A percentile compares a stretch with the other conserved stretches of the same genome.
Evolutionary conservation across 768 basidiomycete species (phyloP).

Genomic region (Botryobasidium botryosum): DNA sequence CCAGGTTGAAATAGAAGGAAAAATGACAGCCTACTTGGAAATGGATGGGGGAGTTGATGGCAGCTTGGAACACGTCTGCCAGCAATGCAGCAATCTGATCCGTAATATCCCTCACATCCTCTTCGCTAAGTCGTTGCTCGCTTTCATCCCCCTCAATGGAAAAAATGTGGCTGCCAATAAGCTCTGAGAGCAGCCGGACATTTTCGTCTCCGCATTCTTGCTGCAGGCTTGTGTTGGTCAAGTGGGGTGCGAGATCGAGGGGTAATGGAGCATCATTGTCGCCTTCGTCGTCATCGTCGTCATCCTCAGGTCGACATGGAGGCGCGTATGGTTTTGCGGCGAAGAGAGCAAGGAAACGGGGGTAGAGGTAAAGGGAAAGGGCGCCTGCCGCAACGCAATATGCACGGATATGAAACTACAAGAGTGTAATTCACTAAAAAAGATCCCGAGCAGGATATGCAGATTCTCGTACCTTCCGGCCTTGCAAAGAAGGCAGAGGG

Average conservation of each 20-base stretch:
- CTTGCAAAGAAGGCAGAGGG: not conserved
- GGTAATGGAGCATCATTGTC: slow-evolving; percentile 13
- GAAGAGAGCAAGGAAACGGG: slow-evolving; percentile 76
- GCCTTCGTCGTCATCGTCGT: slow-evolving; percentile 15
- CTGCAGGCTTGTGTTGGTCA: slow-evolving; percentile 89
- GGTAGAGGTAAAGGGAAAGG: slow-evolving; percentile 63
- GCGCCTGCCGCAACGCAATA: slow-evolving; percentile 71
- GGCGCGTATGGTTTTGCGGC: slow-evolving; percentile 49
- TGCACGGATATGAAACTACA: slow-evolving; percentile 82
- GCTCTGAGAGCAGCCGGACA: slow-evolving; percentile 67
- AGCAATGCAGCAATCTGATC: slow-evolving; percentile 47
- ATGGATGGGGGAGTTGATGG: slow-evolving; percentile 60
- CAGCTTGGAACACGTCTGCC: slow-evolving; percentile 74
- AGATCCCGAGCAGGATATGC: not conserved
- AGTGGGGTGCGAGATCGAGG: slow-evolving; percentile 50
- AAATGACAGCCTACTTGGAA: slow-evolving; percentile 45
- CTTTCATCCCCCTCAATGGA: slow-evolving; percentile 13
- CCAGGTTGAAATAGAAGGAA: not conserved
- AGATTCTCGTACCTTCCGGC: slow-evolving; percentile 14
- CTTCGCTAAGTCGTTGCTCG: slow-evolving; percentile 17
- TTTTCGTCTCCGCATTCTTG: slow-evolving; percentile 34
- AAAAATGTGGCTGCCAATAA: slow-evolving; percentile 46
- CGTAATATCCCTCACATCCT: slow-evolving; percentile 35
- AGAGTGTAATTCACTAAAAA: slow-evolving; percentile 2
- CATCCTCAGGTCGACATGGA: slow-evolving; percentile 23